Percentiles rank a stretch among this genome's conserved stretches.
Conservation (phyloP, 2,329 filamentous ascomycete genomes). For the Rhynchosporium agropyri region DNA sequence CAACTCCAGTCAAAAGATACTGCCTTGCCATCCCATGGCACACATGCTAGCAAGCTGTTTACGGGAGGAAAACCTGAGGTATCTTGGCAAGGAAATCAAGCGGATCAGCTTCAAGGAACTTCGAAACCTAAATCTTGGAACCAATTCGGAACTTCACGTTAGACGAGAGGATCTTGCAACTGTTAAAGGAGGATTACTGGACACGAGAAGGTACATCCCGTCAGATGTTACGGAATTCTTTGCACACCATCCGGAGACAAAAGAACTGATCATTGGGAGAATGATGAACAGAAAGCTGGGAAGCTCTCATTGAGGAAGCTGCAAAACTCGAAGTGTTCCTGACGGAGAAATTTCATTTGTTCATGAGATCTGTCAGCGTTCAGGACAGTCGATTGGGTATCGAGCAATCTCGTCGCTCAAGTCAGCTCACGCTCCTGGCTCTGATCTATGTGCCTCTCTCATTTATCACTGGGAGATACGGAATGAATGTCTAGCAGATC, state of each 20-base stretch:
- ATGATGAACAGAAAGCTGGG: not conserved
- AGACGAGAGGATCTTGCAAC: not conserved
- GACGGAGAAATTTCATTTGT: not conserved
- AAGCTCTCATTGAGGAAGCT: not conserved
- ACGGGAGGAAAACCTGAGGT: not conserved
- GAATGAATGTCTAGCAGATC: not conserved
- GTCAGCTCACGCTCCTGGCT: constrained; percentile 1
- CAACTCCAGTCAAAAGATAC: not conserved
- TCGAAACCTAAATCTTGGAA: not conserved
- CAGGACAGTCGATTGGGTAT: not conserved
- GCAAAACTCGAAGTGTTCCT: not conserved
- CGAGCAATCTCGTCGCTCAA: not conserved
- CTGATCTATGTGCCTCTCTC: not conserved
- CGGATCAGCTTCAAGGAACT: not conserved
- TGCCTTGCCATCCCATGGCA: not conserved
- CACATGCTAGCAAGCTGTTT: not conserved
- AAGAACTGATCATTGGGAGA: not conserved
- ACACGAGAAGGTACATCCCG: not conserved
- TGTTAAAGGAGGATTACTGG: not conserved
- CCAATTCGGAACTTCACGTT: not conserved
- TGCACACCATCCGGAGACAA: not conserved
- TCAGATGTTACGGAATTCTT: not conserved
- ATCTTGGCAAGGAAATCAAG: not conserved
- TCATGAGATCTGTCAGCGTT: constrained; percentile 2
- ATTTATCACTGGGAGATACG: not conserved